Base-by-base conservation (phyloP, 164 flowering plant genomes). In the Macadamia integrifolia region DNA sequence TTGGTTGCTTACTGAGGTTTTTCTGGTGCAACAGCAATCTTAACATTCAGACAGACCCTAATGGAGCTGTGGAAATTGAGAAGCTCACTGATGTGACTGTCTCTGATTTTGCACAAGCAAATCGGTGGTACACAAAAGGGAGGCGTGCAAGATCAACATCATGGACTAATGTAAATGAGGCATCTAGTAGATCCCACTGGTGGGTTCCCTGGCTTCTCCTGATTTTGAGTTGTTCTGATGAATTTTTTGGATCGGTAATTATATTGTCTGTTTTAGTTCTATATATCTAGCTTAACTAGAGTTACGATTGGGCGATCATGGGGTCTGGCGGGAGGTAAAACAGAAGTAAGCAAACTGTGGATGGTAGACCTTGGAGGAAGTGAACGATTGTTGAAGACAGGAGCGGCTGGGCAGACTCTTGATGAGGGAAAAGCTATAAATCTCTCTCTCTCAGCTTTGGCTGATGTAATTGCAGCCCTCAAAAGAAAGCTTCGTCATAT, bases 291-390 rank as follows among this genome's bases (percentile, higher is more conserved):
- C 81, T 88, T 90, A 71, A 84, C 80, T 69, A 85, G 91, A 80
- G 81, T 90, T 78, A 83, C 80, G 68, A 85, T 90, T 70, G 73
- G 44, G 64, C 86, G 80, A 11, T 74, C 58, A 57, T 76, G 80
- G 59, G 80, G 76, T 70, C 66, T 64, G 64, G 66, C 65, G 57
- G 79, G 73, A 69, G 73, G 75, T 42, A 81, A 75, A 71, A 32
- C 71, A 48, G 77, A 79, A 75, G 69, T 77, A 28, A 85, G 87
- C 84, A 88, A 89, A 80, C 64, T 89, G 66, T 88, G 94, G 93
- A 85, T 91, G 97, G 87, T 89, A 66, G 97, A 91, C 75, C 97
- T 91, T 74, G 97, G 97, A 72, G 97, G 97, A 58, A 91, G 91
- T 66, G 97, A 91, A 71, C 76, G 94, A 6, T 53, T 87, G 40